A percentile compares a stretch with the other conserved stretches of the same genome.
Evolutionary conservation across 164 flowering plant species (phyloP).

Genomic region (Houttuynia cordata): DNA sequence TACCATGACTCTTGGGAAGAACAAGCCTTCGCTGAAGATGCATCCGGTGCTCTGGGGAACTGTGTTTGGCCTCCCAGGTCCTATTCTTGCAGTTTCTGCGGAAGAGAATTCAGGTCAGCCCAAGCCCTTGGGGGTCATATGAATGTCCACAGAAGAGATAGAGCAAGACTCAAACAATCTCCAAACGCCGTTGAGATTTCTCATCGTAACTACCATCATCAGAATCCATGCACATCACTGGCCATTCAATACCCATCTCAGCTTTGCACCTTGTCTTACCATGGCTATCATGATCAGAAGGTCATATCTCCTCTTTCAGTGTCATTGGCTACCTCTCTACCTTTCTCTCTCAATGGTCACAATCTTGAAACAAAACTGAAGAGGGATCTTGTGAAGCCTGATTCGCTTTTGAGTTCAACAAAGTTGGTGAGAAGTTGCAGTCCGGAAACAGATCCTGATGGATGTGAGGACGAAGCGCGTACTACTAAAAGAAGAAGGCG

Average conservation of each 20-base stretch:
- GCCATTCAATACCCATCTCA: constrained; percentile 24
- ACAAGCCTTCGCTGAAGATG: constrained; percentile 83
- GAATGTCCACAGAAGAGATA: constrained; percentile 86
- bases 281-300: constrained; percentile 26
- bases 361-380: constrained; percentile 2
- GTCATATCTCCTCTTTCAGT: constrained; percentile 20
- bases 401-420: constrained; percentile 22
- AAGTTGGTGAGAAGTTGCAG: constrained; percentile 19
- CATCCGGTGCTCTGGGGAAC: constrained; percentile 67
- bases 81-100: constrained; percentile 76
- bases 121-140: constrained; percentile 96
- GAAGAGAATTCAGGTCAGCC: constrained; percentile 83
- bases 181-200: constrained; percentile 15
- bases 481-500: constrained; percentile 33
- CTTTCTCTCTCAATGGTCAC: constrained; percentile 15
- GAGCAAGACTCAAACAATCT: constrained; percentile 68
- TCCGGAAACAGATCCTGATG: neutral
- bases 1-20: constrained; percentile 76
- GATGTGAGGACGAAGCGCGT: constrained; percentile 14
- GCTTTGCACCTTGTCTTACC: constrained; percentile 26
- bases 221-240: constrained; percentile 12
- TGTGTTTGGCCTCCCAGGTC: constrained; percentile 91
- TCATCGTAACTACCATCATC: constrained; percentile 6
- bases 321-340: constrained; percentile 9
- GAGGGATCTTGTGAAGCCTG: constrained; percentile 14